phyloP scores from a whole-genome alignment of 23 red algal species.

The Gracilaria caudata region DNA sequence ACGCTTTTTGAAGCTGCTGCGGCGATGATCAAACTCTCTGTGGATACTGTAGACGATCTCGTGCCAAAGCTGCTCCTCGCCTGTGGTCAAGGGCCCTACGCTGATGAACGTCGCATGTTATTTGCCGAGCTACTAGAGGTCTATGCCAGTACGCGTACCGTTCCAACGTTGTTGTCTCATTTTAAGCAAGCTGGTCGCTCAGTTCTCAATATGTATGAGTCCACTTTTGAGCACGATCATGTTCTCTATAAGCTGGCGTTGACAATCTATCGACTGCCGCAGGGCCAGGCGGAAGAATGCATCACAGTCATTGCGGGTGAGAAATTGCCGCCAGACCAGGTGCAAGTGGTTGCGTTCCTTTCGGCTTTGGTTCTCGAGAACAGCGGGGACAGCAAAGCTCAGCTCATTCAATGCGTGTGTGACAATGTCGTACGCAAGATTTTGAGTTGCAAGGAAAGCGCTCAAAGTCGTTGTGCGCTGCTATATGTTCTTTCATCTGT shows the following conservation, averaged over 20 bases:
- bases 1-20: not conserved
- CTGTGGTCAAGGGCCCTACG: not conserved
- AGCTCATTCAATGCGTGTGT: not conserved
- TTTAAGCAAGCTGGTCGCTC: not conserved
- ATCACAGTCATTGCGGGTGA: not conserved
- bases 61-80: not conserved
- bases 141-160: not conserved
- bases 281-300: not conserved
- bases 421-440: not conserved
- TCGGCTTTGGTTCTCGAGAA: not conserved
- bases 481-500: slow-evolving; percentile 1
- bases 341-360: not conserved
- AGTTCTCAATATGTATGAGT: not conserved
- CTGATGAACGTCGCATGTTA: not conserved
- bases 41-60: not conserved
- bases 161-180: not conserved
- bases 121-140: not conserved
- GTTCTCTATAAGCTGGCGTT: not conserved
- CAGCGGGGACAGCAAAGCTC: not conserved
- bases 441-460: not conserved
- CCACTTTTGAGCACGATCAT: not conserved
- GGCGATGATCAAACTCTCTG: not conserved
- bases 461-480: not conserved
- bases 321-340: not conserved
- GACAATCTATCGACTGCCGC: not conserved